A percentile compares a stretch with the other conserved stretches of the same genome.
Conservation (phyloP, 768 basidiomycete species). For the Imleria badia region DNA sequence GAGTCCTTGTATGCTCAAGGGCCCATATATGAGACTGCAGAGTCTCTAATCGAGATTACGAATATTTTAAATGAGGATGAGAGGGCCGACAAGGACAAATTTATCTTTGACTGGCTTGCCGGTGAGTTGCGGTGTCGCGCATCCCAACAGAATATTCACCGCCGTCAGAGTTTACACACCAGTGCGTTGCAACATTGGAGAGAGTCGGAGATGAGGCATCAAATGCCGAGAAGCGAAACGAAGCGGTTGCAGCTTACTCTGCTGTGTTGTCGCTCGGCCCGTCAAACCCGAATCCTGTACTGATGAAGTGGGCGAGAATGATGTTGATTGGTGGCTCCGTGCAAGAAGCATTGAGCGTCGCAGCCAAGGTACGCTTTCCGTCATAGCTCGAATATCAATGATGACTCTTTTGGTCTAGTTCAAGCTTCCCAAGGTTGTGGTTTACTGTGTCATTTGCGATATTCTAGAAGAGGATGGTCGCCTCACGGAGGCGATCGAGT, state of each 20-base stretch:
- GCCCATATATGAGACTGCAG: background rate
- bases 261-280: background rate
- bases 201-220: background rate
- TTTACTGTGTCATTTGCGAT: background rate
- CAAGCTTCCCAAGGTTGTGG: background rate
- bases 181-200: background rate
- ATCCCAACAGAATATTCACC: fast-evolving
- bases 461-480: background rate
- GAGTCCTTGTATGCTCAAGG: background rate
- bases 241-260: background rate
- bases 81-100: background rate
- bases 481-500: background rate
- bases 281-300: background rate
- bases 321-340: background rate
- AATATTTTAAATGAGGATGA: background rate
- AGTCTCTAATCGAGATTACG: background rate
- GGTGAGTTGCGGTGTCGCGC: background rate
- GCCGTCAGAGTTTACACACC: background rate
- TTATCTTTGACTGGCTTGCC: background rate
- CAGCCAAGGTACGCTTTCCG: background rate
- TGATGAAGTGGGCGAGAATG: background rate
- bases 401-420: background rate
- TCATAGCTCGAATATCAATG: too few relatives aligned
- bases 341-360: background rate
- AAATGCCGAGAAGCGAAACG: background rate